Base-by-base conservation (phyloP, 1,284 basidiomycete genomes). In the Schizopora paradoxa region DNA sequence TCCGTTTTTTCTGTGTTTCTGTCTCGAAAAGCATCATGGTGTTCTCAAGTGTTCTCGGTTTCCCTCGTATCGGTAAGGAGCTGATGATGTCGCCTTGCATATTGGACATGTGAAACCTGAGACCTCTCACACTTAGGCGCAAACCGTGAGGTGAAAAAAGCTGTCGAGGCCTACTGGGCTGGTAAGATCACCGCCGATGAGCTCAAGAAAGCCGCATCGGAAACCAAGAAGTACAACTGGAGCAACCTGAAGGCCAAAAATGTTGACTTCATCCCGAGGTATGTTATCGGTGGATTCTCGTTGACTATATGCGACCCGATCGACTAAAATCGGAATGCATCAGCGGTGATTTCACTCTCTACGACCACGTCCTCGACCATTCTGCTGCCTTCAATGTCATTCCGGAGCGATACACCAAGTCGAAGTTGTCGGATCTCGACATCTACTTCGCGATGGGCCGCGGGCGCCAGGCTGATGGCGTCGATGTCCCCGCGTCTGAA, bases 401-500 rank as follows among this genome's bases (percentile, higher is more conserved):
- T 64, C 96, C 96, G 57, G 83, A 91, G 69, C 91, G 94, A 59
- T 99, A 99, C 70, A 74, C 82, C 54, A 85, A 87, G 54, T 88
- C 91, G 58, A 84, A 86, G 54, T 77, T 99, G 47, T 89, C 89
- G 36, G 76, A 82, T 49, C 84, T 99, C 56, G 96, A 99, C 74
- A 85, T 93, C 65, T 97, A 91, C 75, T 97, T 97, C 59, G 92
- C 96, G 60, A 94, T 99, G 90, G 96, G 94, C 54, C 96, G 96
- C 73, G 96, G 96, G 53, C 91, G 94, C 63, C 96, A 99, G 73
- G 79, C 86, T 52, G 86, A 82, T 53, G 86, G 83, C 56, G 92
- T 99, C 59, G 96, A 99, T 72, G 91, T 98, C 53, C 92, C 92
- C 43, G 95, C 95, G 45, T 94, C 82, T 58, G 95, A 98, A 76